A percentile compares a stretch with the other conserved stretches of the same genome.
Evolutionary conservation across 176 grass and related monocot species (phyloP).

Genomic region (Carex parvula): DNA sequence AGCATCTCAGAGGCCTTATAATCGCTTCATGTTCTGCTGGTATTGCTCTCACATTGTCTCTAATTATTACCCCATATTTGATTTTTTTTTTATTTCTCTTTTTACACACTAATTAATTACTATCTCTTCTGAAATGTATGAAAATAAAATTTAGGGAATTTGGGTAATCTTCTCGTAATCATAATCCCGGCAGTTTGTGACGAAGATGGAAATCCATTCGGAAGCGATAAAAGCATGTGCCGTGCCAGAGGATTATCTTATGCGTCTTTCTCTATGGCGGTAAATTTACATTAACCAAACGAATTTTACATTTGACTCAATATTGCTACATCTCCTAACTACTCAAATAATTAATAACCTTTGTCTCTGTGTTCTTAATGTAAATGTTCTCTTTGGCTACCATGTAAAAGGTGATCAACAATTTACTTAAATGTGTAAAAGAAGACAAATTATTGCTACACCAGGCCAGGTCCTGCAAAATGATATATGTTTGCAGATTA

Average conservation of each 20-base stretch:
- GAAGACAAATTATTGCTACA: not conserved
- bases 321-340: not conserved
- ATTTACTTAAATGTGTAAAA: not conserved
- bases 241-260: slow-evolving; percentile 46
- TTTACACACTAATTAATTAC: not conserved
- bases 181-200: slow-evolving; percentile 58
- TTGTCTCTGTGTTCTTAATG: not conserved
- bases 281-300: slow-evolving; percentile 9
- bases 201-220: slow-evolving; percentile 56
- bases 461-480: not conserved
- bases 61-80: not conserved
- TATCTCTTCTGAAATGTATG: not conserved
- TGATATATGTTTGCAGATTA: not conserved
- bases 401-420: not conserved
- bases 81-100: not conserved
- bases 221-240: slow-evolving; percentile 22
- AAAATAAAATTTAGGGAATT: slow-evolving; percentile 30
- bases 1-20: slow-evolving; percentile 47
- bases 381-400: not conserved
- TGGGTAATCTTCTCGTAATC: slow-evolving; percentile 61
- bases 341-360: not conserved
- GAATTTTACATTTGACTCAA: not conserved
- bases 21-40: slow-evolving; percentile 56
- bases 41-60: slow-evolving; percentile 2
- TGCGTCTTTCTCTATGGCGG: slow-evolving; percentile 76